Conservation (phyloP, 75 land plant species). For the Cryptomeria japonica region DNA sequence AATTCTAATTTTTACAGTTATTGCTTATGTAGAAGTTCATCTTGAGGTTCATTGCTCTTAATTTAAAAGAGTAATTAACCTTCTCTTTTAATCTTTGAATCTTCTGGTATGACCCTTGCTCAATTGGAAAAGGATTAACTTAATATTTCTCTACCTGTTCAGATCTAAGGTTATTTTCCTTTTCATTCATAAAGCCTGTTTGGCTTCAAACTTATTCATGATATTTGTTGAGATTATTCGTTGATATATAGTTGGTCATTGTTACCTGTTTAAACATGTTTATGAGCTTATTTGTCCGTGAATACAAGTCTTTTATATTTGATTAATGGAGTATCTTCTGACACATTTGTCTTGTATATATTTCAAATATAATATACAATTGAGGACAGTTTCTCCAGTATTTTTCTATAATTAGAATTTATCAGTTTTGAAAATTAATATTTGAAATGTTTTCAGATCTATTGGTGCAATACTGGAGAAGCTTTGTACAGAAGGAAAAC, state of each 20-base stretch:
- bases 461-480: constrained; percentile 46
- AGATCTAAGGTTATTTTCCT: neutral
- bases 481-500: constrained; percentile 61
- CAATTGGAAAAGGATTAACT: neutral
- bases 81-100: neutral
- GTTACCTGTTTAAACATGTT: neutral
- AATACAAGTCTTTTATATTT: neutral
- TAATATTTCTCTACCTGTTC: neutral
- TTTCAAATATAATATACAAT: neutral
- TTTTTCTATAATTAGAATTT: neutral
- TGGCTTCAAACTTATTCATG: neutral
- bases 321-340: neutral
- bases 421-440: neutral
- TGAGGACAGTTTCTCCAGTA: neutral
- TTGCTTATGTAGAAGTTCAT: neutral
- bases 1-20: no score
- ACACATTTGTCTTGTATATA: neutral
- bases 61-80: neutral
- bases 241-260: neutral
- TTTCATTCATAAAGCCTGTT: neutral
- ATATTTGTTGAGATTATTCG: neutral
- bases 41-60: neutral
- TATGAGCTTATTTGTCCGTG: neutral
- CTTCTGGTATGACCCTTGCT: neutral
- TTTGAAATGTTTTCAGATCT: neutral